phyloP scores from a whole-genome alignment of 2,329 filamentous ascomycete genomes.

The Phyllosticta citriasiana region DNA sequence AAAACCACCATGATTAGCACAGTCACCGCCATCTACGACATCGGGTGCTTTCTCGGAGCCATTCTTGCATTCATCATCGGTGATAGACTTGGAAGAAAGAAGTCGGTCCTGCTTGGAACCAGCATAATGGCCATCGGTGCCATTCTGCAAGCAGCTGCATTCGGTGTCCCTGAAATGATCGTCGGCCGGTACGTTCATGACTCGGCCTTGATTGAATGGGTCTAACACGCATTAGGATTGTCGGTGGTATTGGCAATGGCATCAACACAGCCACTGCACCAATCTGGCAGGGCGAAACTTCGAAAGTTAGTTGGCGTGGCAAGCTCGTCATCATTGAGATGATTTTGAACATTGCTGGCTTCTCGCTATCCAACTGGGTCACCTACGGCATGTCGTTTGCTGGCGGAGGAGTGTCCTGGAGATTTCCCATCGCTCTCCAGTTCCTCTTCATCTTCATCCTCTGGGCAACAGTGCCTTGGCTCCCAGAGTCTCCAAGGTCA shows the following conservation, averaged over 20 bases:
- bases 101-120: conserved; percentile 38
- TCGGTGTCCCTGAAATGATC: conserved; percentile 39
- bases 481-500: conserved; percentile 35
- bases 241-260: conserved; percentile 41
- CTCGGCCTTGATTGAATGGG: background rate
- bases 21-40: conserved; percentile 48
- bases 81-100: conserved; percentile 39
- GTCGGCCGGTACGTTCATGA: conserved; percentile 27
- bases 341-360: conserved; percentile 42
- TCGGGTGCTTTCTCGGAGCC: conserved; percentile 51
- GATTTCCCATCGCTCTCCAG: conserved; percentile 39
- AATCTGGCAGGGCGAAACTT: conserved; percentile 43
- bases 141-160: conserved; percentile 38
- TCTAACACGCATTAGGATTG: conserved; percentile 22
- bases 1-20: conserved; percentile 34
- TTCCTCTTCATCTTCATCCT: conserved; percentile 41
- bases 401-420: conserved; percentile 33
- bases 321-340: conserved; percentile 40
- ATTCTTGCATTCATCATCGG: conserved; percentile 40
- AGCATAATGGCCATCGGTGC: conserved; percentile 40
- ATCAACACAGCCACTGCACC: conserved; percentile 42
- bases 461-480: conserved; percentile 36
- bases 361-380: conserved; percentile 42
- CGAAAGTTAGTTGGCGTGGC: conserved; percentile 31
- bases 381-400: conserved; percentile 42